Base-by-base conservation (phyloP, 179 eudicot genomes). In the Camellia oleifera region DNA sequence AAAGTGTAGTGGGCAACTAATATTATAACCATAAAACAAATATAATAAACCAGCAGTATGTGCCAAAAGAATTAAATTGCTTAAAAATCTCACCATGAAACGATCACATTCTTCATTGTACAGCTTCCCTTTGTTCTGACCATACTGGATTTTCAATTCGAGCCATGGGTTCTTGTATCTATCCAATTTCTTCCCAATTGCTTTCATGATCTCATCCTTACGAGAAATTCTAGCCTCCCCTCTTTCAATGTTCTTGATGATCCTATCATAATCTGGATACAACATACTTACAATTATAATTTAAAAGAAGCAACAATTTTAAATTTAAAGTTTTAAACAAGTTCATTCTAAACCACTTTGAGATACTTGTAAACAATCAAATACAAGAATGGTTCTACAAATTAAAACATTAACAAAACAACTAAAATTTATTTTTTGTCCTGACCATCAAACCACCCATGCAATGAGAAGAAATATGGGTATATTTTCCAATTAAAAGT, bases 31-130 rank as follows among this genome's bases (percentile, higher is more conserved):
- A 73, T 26, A 40, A 17, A 42, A 3, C 52, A 76, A 67, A 56
- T 69, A 56, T 42, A 44, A 69, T 23, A 54, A 6, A 57, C 32
- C 54, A 78, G 52, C 7, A 44, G 65, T 18, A 58, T 70, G 20
- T 60, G 5, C 40, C 17, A 20, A 2, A 62, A 63, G 42, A 15
- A n/a, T 64, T 57, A 1, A 50, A 56, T 11, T 67, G 50, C 48
- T 42, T 12, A 13, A 57, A 50, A 82, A 63, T 50, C 79, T 85
- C 81, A 94, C 99, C 98, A 97, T 97, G 90, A 94, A 96, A 60
- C 99, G 97, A 70, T 96, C 99, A 83, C 99, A 96, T 84, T 96
- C 98, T 89, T 96, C 98, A 85, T 92, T 96, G 86, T 91, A 96
- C 78, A 96, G 82, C 89, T 96, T 96, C 83, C 99, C 99, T 85